Percentiles rank a stretch among this genome's conserved stretches.
These are phyloP conservation scores for Penicillium polonicum DNA, from an alignment of 2,329 filamentous ascomycete species.

Conservation along the genomic window DNA sequence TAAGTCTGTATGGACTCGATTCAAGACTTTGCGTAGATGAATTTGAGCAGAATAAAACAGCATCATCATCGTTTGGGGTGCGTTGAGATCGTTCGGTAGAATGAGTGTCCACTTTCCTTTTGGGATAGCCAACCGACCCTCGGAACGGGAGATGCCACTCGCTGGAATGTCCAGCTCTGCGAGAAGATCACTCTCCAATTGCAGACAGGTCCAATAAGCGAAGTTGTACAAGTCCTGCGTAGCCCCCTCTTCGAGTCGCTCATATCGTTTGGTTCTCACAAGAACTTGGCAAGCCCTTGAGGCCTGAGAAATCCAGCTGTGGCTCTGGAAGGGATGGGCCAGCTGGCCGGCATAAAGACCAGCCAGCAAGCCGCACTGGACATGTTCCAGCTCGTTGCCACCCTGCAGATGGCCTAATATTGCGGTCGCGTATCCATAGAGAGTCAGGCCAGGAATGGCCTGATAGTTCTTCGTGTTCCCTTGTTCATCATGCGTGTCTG, in stretches of 20 bases:
- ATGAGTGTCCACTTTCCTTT: constrained; percentile 37
- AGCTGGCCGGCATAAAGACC: constrained; percentile 88
- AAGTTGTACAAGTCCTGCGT: constrained; percentile 65
- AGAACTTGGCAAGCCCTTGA: constrained; percentile 66
- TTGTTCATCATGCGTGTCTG: constrained; percentile 17
- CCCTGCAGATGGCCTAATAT: constrained; percentile 81
- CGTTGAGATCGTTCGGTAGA: constrained; percentile 34
- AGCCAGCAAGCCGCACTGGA: constrained; percentile 80
- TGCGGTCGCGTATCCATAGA: constrained; percentile 81
- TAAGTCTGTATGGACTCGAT: constrained; percentile 55
- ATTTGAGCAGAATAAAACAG: constrained; percentile 63
- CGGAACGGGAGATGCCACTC: constrained; percentile 59
- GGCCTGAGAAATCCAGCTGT: constrained; percentile 64
- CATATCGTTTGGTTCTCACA: constrained; percentile 58
- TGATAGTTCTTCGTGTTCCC: constrained; percentile 66
- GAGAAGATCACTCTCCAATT: constrained; percentile 90
- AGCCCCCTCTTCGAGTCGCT: constrained; percentile 29
- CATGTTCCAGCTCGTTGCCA: constrained; percentile 75
- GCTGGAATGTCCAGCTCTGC: constrained; percentile 73
- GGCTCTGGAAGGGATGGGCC: constrained; percentile 82
- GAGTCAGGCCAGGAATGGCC: constrained; percentile 82
- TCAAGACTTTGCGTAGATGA: constrained; percentile 57
- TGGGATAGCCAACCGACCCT: constrained; percentile 47
- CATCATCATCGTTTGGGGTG: constrained; percentile 47
- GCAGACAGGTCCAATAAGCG: constrained; percentile 90